phyloP scores from a whole-genome alignment of 768 basidiomycete genomes.

The Trametes meyenii region DNA sequence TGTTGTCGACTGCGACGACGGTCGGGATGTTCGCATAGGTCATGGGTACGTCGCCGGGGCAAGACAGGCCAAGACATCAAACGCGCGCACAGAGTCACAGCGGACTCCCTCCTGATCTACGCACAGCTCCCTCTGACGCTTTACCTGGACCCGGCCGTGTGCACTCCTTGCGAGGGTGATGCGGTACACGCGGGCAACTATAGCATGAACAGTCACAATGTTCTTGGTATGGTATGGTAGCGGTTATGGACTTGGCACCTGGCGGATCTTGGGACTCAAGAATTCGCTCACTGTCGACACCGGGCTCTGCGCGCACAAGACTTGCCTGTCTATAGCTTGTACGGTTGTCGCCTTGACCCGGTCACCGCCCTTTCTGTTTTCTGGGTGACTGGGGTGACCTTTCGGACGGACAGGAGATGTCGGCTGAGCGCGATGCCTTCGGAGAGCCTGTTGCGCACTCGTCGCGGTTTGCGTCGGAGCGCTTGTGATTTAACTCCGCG shows the following conservation, averaged over 20 bases:
- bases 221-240: slow-evolving; percentile 53
- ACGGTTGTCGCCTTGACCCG: slow-evolving; percentile 43
- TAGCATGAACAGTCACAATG: slow-evolving; percentile 46
- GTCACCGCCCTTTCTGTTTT: slow-evolving; percentile 27
- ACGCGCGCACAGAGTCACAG: slow-evolving; percentile 37
- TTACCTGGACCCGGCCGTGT: slow-evolving; percentile 39
- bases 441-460: slow-evolving; percentile 32
- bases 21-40: slow-evolving; percentile 35
- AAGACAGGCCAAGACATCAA: slow-evolving; percentile 38
- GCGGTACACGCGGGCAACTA: slow-evolving; percentile 39
- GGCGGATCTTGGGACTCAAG: slow-evolving; percentile 42
- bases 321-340: slow-evolving; percentile 58
- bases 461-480: slow-evolving; percentile 45
- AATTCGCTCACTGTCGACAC: slow-evolving; percentile 41
- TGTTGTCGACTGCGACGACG: slow-evolving; percentile 13
- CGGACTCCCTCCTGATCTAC: slow-evolving; percentile 31
- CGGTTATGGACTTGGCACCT: slow-evolving; percentile 51
- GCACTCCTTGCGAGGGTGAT: slow-evolving; percentile 34
- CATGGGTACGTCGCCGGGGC: slow-evolving; percentile 39
- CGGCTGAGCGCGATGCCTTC: slow-evolving; percentile 6
- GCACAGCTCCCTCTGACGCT: slow-evolving; percentile 47
- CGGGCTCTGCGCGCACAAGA: slow-evolving; percentile 49
- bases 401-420: slow-evolving; percentile 32
- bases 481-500: slow-evolving; percentile 47
- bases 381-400: slow-evolving; percentile 41